Percentiles rank a stretch among this genome's conserved stretches.
These are phyloP conservation scores for Penicillium paradoxum DNA, from an alignment of 495 filamentous ascomycete species.

Conservation along the genomic window DNA sequence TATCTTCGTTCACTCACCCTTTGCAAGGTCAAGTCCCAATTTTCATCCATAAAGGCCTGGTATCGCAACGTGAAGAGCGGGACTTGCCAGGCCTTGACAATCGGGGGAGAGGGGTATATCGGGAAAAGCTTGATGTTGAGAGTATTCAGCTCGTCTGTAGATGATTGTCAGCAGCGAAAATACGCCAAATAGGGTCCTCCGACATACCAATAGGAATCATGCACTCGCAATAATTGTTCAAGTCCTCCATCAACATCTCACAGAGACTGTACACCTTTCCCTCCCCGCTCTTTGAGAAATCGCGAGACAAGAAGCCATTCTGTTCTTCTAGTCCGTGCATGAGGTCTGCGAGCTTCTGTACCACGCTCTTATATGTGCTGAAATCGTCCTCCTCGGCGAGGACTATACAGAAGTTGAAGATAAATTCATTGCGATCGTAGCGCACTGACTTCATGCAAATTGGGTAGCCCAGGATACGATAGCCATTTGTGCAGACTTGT, in stretches of 20 bases:
- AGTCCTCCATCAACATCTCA: conserved; percentile 87
- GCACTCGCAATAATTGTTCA: conserved; percentile 97
- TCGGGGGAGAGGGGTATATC: conserved; percentile 68
- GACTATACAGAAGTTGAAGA: conserved; percentile 94
- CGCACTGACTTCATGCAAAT: conserved; percentile 72
- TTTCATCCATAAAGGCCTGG: conserved; percentile 67
- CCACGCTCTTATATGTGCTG: conserved; percentile 72
- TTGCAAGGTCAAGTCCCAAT: conserved; percentile 88
- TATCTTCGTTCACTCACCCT: conserved; percentile 35
- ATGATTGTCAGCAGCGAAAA: conserved; percentile 11
- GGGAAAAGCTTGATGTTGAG: conserved; percentile 96
- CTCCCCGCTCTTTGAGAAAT: conserved; percentile 43
- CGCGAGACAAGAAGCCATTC: conserved; percentile 60
- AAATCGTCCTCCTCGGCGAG: conserved; percentile 66
- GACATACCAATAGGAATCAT: conserved; percentile 85
- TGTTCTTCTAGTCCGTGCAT: conserved; percentile 88
- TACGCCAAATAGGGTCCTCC: not conserved
- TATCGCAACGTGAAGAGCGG: conserved; percentile 84
- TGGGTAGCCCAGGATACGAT: conserved; percentile 82
- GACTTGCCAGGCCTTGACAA: conserved; percentile 80
- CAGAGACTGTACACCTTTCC: conserved; percentile 74
- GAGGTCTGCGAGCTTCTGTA: conserved; percentile 74
- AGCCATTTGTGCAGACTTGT: conserved; percentile 68
- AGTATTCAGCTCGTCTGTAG: conserved; percentile 80
- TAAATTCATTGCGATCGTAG: conserved; percentile 91